Evolutionary conservation across 352 stramenopile genomes (phyloP), one percentile per base, ranked within the genome.

Genomic region (Pythium brassicae): DNA sequence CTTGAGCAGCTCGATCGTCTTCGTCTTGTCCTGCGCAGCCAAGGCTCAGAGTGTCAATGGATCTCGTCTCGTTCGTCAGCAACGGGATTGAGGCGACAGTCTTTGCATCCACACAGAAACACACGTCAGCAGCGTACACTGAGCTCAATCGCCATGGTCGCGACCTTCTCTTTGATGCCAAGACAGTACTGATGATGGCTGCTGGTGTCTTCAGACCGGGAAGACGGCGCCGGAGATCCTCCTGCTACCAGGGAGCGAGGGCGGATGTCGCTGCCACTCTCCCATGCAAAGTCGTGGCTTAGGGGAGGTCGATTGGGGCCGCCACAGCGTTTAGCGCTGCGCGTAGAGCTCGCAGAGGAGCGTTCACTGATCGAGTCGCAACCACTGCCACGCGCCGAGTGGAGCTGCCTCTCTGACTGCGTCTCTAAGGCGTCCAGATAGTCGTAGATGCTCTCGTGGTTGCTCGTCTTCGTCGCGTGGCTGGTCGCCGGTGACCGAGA

Each of bases 1-100:
- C 61, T 89, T 89, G 35, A 93, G 72, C 61, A 91, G 37, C 44
- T 91, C 80, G 12, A 91, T 89, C n/a, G 83, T 93, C 58, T 93
- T 89, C 35, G 71, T 84, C 53, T 93, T 93, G 64, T 91, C 83
- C 83, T 93, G 35, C 15, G 9, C 62, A 56, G n/a, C 40, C 54
- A n/a, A 12, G 19, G 25, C 11, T 32, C n/a, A 26, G n/a, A n/a
- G 3, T 11, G 6, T 20, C 9, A 19, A n/a, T n/a, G 47, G 0
- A 34, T 15, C 23, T 17, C 4, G 0, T 2, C n/a, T 9, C 27
- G 6, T 23, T 32, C 44, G 7, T 37, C 32, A 37, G 32, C 6
- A 37, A 14, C 32, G 5, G n/a, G 5, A 8, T 37, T 37, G 32
- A 37, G 32, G 6, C 1, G 32, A 1, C 32, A 37, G 14, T 11